Evolutionary conservation across 306 rosid genomes (phyloP).

Genomic region (cucumber (Cucumis sativus)): Cucumber_9930_V3 NC_026657.2:14875501-14876000

Average conservation of each 20-base stretch:
- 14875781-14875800: constrained; percentile 76
- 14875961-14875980: background rate
- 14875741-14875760: constrained; percentile 59
- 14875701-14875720: constrained; percentile 66
- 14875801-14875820: constrained; percentile 9
- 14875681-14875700: constrained; percentile 98
- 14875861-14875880: background rate
- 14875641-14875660: constrained; percentile 97
- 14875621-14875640: constrained; percentile 77
- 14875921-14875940: background rate
- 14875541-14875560: background rate
- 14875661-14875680: constrained; percentile 96
- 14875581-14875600: background rate
- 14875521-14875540: background rate
- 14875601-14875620: background rate
- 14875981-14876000: background rate
- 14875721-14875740: constrained; percentile 64
- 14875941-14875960: background rate
- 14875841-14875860: background rate
- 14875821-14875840: background rate
- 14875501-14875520: too few relatives aligned
- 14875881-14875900: background rate
- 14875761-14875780: constrained; percentile 69
- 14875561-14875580: background rate
- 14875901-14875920: background rate